phyloP scores from a whole-genome alignment of 2,329 filamentous ascomycete genomes.

The Herpotrichia juniperi region DNA sequence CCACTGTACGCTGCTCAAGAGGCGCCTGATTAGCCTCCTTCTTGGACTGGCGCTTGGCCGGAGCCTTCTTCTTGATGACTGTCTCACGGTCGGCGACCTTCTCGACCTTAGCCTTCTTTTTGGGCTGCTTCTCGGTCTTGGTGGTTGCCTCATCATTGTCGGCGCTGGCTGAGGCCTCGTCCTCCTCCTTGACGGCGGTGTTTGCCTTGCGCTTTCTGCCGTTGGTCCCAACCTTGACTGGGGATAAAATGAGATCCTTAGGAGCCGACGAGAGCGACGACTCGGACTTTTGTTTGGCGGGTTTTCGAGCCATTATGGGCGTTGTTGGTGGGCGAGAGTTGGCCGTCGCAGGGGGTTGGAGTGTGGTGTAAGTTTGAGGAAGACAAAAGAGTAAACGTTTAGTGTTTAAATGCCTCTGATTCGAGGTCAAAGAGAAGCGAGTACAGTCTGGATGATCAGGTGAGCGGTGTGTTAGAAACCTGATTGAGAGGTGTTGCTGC shows the following conservation, averaged over 20 bases:
- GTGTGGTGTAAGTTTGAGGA: slow-evolving; percentile 5
- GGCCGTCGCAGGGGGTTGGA: neutral
- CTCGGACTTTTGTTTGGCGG: slow-evolving; percentile 16
- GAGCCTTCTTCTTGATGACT: slow-evolving; percentile 6
- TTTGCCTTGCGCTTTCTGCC: slow-evolving; percentile 38
- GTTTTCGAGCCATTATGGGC: slow-evolving; percentile 25
- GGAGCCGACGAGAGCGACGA: slow-evolving; percentile 32
- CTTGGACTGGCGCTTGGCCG: slow-evolving; percentile 38
- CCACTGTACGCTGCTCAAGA: slow-evolving; percentile 71
- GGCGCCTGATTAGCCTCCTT: slow-evolving; percentile 65
- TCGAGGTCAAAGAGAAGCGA: neutral
- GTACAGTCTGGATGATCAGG: neutral
- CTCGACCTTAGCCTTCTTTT: slow-evolving; percentile 25
- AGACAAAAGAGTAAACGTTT: neutral
- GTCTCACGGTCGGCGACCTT: slow-evolving; percentile 8
- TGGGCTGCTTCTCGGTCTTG: slow-evolving; percentile 15
- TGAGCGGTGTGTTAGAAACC: neutral
- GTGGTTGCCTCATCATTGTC: slow-evolving; percentile 2
- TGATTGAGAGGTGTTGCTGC: no score
- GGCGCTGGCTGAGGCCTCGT: neutral
- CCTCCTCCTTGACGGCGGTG: slow-evolving; percentile 13
- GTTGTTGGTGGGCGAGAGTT: neutral
- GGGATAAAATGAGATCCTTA: slow-evolving; percentile 10
- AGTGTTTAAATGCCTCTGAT: neutral
- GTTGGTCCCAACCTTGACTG: slow-evolving; percentile 7